Evolutionary conservation across 345 rosid species (phyloP).

Genomic region (Euphorbia pulcherrima): DNA sequence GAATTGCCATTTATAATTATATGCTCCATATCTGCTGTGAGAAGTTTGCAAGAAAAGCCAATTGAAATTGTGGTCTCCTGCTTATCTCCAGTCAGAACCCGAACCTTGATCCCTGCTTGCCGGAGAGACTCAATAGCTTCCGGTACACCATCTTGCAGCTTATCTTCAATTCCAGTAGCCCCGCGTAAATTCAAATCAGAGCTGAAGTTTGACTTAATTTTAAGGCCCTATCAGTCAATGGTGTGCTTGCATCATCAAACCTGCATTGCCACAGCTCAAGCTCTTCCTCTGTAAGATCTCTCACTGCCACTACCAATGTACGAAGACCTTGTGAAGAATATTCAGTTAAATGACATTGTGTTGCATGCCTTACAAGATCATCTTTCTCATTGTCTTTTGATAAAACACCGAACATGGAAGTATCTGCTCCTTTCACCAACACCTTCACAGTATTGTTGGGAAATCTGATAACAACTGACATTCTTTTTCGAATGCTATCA

Average conservation of each 20-base stretch:
- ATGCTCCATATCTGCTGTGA: slow-evolving; percentile 57
- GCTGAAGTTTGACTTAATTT: slow-evolving; percentile 65
- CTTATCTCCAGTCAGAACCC: slow-evolving; percentile 86
- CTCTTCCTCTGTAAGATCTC: slow-evolving; percentile 59
- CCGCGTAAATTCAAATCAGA: slow-evolving; percentile 56
- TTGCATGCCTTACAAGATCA: slow-evolving; percentile 36
- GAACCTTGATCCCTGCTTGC: slow-evolving; percentile 73
- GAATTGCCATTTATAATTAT: slow-evolving; percentile 67
- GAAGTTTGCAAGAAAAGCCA: slow-evolving; percentile 69
- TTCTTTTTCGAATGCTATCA: slow-evolving; percentile 74
- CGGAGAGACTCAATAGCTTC: slow-evolving; percentile 77
- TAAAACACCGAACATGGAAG: slow-evolving; percentile 52
- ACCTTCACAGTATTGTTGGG: slow-evolving; percentile 65
- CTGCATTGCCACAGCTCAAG: slow-evolving; percentile 63
- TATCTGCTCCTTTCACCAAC: slow-evolving; percentile 77
- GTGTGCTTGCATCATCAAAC: slow-evolving; percentile 72
- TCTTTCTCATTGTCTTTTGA: slow-evolving; percentile 29
- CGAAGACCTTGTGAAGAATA: slow-evolving; percentile 65
- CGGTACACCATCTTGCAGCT: slow-evolving; percentile 70
- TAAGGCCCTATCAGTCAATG: slow-evolving; percentile 56
- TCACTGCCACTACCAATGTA: slow-evolving; percentile 64
- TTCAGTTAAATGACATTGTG: slow-evolving; percentile 50
- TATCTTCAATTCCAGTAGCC: slow-evolving; percentile 71
- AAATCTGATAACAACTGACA: slow-evolving; percentile 75
- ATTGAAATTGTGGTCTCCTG: slow-evolving; percentile 83